Evolutionary conservation across 805 yeast genomes (phyloP).

Genomic region (Lipomyces starkeyi): DNA sequence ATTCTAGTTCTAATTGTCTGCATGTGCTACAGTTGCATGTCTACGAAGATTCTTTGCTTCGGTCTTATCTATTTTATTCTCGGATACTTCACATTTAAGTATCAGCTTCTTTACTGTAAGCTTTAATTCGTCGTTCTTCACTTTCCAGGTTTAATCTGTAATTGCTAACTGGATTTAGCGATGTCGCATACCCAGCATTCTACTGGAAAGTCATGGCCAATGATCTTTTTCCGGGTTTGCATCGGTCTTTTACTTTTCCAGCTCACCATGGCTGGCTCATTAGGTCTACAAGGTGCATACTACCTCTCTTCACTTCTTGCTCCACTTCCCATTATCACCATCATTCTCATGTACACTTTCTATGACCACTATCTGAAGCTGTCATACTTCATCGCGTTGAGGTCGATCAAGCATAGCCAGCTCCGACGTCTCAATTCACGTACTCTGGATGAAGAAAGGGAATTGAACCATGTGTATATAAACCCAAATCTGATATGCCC

Average conservation of each 20-base stretch:
- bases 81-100: slow-evolving; percentile 89
- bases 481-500: slow-evolving; percentile 74
- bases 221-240: slow-evolving; percentile 79
- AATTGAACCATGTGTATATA: slow-evolving; percentile 69
- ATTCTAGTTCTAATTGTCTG: slow-evolving; percentile 82
- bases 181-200: slow-evolving; percentile 96
- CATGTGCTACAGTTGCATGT: slow-evolving; percentile 84
- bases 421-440: slow-evolving; percentile 43
- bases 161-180: slow-evolving; percentile 43
- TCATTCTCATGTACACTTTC: slow-evolving; percentile 75
- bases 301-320: slow-evolving; percentile 69
- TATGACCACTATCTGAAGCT: slow-evolving; percentile 81
- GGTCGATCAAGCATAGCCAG: slow-evolving; percentile 55
- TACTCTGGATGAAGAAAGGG: slow-evolving; percentile 82
- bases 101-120: slow-evolving; percentile 71
- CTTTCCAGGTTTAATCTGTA: not conserved
- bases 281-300: slow-evolving; percentile 82
- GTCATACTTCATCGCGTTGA: slow-evolving; percentile 81
- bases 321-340: slow-evolving; percentile 76
- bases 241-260: slow-evolving; percentile 85
- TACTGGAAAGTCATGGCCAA: slow-evolving; percentile 95
- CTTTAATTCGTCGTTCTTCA: not conserved
- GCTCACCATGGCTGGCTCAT: slow-evolving; percentile 88
- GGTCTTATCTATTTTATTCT: slow-evolving; percentile 84
- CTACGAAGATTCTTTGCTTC: slow-evolving; percentile 82